Evolutionary conservation across 371 early-diverging fungal genomes (phyloP).

Genomic region (Mortierella sp.): DNA sequence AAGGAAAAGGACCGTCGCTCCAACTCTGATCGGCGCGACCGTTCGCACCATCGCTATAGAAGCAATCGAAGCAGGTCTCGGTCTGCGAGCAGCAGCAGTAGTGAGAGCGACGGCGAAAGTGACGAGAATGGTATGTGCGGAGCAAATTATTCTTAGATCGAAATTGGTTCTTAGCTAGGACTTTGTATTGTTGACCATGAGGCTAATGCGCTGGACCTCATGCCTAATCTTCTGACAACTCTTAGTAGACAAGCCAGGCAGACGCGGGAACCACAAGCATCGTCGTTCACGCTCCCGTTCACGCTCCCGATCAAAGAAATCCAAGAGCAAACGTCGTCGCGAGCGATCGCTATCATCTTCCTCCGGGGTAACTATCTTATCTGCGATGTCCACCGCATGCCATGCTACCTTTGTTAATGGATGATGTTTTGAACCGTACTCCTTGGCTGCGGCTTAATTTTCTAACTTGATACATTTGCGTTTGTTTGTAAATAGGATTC

Average conservation of each 20-base stretch:
- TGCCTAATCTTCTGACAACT: not conserved
- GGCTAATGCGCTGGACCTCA: no score
- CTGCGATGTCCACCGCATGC: not conserved
- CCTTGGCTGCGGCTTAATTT: not conserved
- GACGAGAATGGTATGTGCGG: constrained; percentile 15
- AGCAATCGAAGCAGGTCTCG: constrained; percentile 31
- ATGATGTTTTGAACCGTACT: no score
- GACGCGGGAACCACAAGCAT: constrained; percentile 26
- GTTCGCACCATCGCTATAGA: constrained; percentile 22
- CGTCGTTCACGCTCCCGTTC: constrained; percentile 50
- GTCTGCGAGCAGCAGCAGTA: constrained; percentile 18
- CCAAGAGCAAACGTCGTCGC: constrained; percentile 45
- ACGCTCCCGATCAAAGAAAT: constrained; percentile 34
- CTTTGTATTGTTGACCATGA: no score
- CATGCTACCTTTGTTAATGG: no score
- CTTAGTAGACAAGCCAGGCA: constrained; percentile 32
- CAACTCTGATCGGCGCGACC: constrained; percentile 8
- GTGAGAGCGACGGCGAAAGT: constrained; percentile 14
- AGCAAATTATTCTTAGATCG: no score
- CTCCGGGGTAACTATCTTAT: constrained; percentile 3
- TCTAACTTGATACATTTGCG: not conserved
- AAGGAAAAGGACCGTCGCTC: constrained; percentile 18
- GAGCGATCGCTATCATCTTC: constrained; percentile 32
- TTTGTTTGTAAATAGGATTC: constrained; percentile 19
- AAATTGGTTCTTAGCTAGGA: no score